A percentile compares a stretch with the other conserved stretches of the same genome.
phyloP scores from a whole-genome alignment of 352 stramenopile species.

The Phytophthora niederhauseri region DNA sequence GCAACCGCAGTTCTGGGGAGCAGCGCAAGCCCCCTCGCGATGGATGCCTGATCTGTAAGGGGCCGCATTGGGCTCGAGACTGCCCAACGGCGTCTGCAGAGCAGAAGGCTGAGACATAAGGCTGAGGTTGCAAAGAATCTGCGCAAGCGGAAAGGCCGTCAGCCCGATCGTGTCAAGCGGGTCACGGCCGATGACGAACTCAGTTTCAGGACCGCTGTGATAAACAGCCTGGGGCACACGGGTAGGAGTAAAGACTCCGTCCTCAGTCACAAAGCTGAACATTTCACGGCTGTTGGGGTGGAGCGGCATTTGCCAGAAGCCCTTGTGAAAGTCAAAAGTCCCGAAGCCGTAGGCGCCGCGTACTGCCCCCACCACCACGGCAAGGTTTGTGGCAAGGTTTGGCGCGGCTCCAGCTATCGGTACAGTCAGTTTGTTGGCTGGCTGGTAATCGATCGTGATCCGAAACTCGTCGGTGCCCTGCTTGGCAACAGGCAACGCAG shows the following conservation, averaged over 20 bases:
- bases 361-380: background rate
- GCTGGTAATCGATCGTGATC: background rate
- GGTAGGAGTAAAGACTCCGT: background rate
- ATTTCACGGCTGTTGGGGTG: background rate
- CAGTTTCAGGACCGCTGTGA: background rate
- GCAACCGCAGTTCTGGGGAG: background rate
- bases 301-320: background rate
- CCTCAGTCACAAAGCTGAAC: background rate
- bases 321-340: background rate
- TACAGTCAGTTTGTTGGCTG: background rate
- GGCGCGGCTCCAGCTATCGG: background rate
- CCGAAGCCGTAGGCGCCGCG: background rate
- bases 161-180: background rate
- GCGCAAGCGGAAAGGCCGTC: background rate
- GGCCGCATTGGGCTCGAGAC: background rate
- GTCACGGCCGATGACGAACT: background rate
- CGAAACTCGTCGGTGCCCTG: background rate
- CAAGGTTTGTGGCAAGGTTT: background rate
- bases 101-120: background rate
- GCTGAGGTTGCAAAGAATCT: conserved; percentile 1
- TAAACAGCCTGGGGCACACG: background rate
- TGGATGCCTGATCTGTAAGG: background rate
- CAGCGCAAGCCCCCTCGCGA: background rate
- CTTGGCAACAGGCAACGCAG: background rate
- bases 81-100: background rate